phyloP scores from a whole-genome alignment of 2,329 filamentous ascomycete species.

The Aspergillus neoniger region DNA sequence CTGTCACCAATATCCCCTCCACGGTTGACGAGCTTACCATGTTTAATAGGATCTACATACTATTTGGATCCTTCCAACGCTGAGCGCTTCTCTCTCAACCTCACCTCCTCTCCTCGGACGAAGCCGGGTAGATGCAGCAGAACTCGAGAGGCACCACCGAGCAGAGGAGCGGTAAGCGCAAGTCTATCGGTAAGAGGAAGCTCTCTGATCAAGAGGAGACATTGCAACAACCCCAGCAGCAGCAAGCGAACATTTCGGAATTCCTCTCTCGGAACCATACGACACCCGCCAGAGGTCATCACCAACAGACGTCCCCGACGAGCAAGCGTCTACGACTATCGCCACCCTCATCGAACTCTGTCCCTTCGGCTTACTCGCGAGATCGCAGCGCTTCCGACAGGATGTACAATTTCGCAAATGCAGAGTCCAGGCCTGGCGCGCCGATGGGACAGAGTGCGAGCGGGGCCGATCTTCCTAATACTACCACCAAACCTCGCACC shows the following conservation, averaged over 20 bases:
- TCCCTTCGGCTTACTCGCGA: slow-evolving; percentile 16
- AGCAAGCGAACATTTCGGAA: slow-evolving; percentile 49
- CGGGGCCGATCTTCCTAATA: slow-evolving; percentile 34
- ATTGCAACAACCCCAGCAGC: slow-evolving; percentile 32
- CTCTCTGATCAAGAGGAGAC: slow-evolving; percentile 37
- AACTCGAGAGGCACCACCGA: slow-evolving; percentile 40
- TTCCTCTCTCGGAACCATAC: slow-evolving; percentile 42
- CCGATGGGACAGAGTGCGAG: slow-evolving; percentile 49
- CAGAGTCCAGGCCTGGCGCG: slow-evolving; percentile 38
- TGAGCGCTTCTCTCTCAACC: slow-evolving; percentile 23
- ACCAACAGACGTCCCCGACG: slow-evolving; percentile 32
- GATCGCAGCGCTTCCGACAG: slow-evolving; percentile 40
- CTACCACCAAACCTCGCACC: slow-evolving; percentile 23
- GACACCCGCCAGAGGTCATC: slow-evolving; percentile 23
- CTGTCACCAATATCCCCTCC: slow-evolving; percentile 1
- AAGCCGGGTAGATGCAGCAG: slow-evolving; percentile 48
- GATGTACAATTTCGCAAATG: slow-evolving; percentile 57
- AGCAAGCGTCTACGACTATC: slow-evolving; percentile 46
- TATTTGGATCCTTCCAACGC: slow-evolving; percentile 22
- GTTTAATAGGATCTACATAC: slow-evolving; percentile 15
- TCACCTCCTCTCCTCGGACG: slow-evolving; percentile 24
- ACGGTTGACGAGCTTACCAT: slow-evolving; percentile 18
- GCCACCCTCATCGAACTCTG: slow-evolving; percentile 25
- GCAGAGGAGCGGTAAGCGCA: slow-evolving; percentile 47
- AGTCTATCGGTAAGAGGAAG: slow-evolving; percentile 46